phyloP scores from a whole-genome alignment of 805 yeast species.

The Yarrowia yakushimensis region DNA sequence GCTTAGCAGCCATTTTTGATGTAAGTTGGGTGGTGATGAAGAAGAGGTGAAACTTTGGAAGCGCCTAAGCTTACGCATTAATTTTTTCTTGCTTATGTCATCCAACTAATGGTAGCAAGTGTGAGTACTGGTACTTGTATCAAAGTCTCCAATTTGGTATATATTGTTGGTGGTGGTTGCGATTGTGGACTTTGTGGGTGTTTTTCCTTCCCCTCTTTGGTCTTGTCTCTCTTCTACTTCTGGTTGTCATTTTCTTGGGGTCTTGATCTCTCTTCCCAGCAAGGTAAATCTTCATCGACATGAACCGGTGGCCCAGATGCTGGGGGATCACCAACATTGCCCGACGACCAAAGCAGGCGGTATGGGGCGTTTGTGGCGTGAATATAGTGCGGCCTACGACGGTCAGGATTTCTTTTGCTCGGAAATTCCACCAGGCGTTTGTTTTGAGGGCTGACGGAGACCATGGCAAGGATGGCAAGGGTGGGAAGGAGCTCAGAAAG shows the following conservation, averaged over 20 bases:
- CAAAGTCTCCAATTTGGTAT: too few relatives aligned
- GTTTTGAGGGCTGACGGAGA: background rate
- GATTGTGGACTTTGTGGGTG: too few relatives aligned
- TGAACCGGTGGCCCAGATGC: slow-evolving; percentile 17
- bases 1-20: slow-evolving; percentile 17
- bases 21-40: background rate
- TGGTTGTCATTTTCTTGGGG: too few relatives aligned
- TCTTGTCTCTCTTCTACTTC: too few relatives aligned
- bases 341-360: background rate
- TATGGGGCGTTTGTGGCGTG: background rate
- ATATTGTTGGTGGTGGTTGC: too few relatives aligned
- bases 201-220: too few relatives aligned
- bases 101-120: too few relatives aligned
- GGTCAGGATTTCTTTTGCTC: background rate
- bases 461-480: background rate
- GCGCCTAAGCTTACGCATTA: background rate
- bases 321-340: slow-evolving; percentile 12
- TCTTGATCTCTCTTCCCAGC: background rate
- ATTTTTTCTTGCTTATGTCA: background rate
- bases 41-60: slow-evolving; percentile 1
- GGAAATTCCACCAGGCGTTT: background rate
- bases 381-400: background rate
- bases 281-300: slow-evolving; percentile 18
- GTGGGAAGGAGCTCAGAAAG: too few relatives aligned
- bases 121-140: too few relatives aligned